Conservation (phyloP, 1,139 yeast genomes). For the Lizanozyma gosingica region DNA sequence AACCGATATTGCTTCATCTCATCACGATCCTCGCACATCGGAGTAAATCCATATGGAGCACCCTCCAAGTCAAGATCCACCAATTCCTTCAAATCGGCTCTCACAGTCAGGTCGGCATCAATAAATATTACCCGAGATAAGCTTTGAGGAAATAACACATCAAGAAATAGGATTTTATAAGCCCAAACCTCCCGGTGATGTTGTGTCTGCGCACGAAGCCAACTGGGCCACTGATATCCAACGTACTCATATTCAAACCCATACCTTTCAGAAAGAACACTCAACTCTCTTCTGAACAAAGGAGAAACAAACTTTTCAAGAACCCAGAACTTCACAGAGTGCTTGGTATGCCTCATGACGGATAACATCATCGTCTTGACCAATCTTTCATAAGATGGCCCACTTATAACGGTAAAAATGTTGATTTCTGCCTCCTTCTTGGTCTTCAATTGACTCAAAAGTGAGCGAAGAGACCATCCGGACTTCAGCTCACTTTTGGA, state of each 20-base stretch:
- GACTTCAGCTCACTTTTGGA: constrained; percentile 2
- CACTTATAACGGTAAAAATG: constrained; percentile 78
- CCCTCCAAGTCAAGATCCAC: constrained; percentile 61
- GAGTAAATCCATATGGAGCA: constrained; percentile 77
- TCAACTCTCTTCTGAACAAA: constrained; percentile 51
- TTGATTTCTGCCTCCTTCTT: constrained; percentile 53
- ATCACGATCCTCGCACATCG: constrained; percentile 75
- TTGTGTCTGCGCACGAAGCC: constrained; percentile 73
- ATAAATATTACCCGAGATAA: constrained; percentile 72
- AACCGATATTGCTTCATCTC: constrained; percentile 85
- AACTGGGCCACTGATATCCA: constrained; percentile 85
- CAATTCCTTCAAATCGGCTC: constrained; percentile 65
- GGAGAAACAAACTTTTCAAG: constrained; percentile 74
- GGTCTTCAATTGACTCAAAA: too few relatives aligned
- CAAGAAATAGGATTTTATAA: constrained; percentile 76
- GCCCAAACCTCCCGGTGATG: constrained; percentile 82
- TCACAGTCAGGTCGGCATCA: constrained; percentile 75
- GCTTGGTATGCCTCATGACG: constrained; percentile 52
- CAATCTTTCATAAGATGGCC: constrained; percentile 66
- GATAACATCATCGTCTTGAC: constrained; percentile 73
- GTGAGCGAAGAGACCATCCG: not conserved
- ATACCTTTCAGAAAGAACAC: constrained; percentile 47
- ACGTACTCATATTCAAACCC: constrained; percentile 64
- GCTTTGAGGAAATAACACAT: constrained; percentile 75
- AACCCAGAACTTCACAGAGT: constrained; percentile 77